Conservation (phyloP, 2,329 filamentous ascomycete genomes). For the Dactylella cylindrospora region DNA sequence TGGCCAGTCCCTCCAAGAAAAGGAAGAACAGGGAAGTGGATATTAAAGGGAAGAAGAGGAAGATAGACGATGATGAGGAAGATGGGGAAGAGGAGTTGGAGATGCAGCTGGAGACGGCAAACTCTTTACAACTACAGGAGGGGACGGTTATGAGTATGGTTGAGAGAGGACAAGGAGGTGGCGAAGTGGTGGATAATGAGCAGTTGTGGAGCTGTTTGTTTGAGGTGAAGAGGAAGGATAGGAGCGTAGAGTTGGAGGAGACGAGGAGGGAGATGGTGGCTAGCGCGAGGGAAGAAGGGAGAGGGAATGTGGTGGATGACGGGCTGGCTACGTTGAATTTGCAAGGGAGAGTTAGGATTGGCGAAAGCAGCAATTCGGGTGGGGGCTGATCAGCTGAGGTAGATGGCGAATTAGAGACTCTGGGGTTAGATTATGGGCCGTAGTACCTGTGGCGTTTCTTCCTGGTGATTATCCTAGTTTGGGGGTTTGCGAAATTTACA, state of each 20-base stretch:
- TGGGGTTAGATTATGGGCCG: too few relatives aligned
- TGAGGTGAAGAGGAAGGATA: conserved; percentile 57
- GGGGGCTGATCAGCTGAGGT: too few relatives aligned
- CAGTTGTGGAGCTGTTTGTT: conserved; percentile 92
- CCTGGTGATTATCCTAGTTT: too few relatives aligned
- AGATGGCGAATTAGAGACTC: too few relatives aligned
- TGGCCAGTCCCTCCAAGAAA: conserved; percentile 45
- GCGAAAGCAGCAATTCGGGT: too few relatives aligned
- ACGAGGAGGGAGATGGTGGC: conserved; percentile 55
- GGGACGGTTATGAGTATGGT: conserved; percentile 69
- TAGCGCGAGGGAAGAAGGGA: conserved; percentile 55
- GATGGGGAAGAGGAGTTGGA: conserved; percentile 57
- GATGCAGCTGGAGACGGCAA: conserved; percentile 73
- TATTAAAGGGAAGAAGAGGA: conserved; percentile 24
- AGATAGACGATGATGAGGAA: conserved; percentile 19
- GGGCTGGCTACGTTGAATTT: conserved; percentile 7
- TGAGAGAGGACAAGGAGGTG: conserved; percentile 67
- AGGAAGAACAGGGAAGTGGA: conserved; percentile 46
- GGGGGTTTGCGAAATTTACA: too few relatives aligned
- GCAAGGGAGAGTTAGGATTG: conserved; percentile 2
- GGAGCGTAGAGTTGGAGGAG: conserved; percentile 47
- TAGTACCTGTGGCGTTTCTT: too few relatives aligned
- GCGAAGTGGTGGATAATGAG: conserved; percentile 74
- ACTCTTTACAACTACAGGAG: conserved; percentile 78
- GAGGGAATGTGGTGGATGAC: conserved; percentile 42